phyloP scores from a whole-genome alignment of 345 rosid genomes.

The Bruguiera sexangula region DNA sequence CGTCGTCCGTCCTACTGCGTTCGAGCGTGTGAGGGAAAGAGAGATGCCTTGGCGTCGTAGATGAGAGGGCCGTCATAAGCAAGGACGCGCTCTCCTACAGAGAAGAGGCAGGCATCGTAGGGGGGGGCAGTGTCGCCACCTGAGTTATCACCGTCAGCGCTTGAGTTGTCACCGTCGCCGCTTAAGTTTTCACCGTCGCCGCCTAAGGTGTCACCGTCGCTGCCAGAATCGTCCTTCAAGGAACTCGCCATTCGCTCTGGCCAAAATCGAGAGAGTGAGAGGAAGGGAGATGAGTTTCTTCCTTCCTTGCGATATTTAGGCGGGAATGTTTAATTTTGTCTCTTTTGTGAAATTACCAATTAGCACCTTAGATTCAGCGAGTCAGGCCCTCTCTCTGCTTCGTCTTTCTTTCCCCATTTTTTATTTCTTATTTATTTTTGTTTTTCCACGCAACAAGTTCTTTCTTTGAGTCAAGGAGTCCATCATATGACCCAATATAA shows the following conservation, averaged over 20 bases:
- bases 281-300: no score
- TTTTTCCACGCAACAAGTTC: no score
- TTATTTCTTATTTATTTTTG: no score
- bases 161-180: constrained; percentile 57
- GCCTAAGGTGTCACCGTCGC: constrained; percentile 69
- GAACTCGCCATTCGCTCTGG: constrained; percentile 63
- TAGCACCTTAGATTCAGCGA: no score
- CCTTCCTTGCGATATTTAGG: background rate
- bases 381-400: no score
- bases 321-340: no score
- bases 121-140: constrained; percentile 43
- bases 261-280: background rate
- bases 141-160: constrained; percentile 59
- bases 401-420: no score
- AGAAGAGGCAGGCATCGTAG: constrained; percentile 49
- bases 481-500: no score
- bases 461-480: no score
- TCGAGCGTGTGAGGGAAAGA: background rate
- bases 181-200: constrained; percentile 73
- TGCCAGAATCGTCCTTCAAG: constrained; percentile 66
- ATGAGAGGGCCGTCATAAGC: constrained; percentile 94
- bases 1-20: no score
- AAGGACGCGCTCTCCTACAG: constrained; percentile 89
- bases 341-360: no score
- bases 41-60: constrained; percentile 88